phyloP scores from a whole-genome alignment of 2,329 filamentous ascomycete genomes.

The Ceratocystis eucalypticola region DNA sequence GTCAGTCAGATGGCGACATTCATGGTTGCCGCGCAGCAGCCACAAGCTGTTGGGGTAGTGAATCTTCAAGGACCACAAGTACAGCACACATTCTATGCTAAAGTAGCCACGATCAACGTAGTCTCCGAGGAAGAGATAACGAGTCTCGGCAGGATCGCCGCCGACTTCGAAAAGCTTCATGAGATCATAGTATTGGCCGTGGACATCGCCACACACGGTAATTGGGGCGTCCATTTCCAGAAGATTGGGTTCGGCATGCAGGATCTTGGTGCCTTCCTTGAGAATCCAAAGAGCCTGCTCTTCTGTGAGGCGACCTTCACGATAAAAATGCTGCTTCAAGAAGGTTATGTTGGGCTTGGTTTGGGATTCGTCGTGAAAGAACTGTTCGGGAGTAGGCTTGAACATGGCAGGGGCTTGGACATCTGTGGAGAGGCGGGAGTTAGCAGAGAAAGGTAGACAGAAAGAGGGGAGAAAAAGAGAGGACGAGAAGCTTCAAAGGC shows the following conservation, averaged over 20 bases:
- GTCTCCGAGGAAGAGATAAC: constrained; percentile 93
- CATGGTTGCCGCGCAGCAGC: constrained; percentile 94
- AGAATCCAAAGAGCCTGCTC: constrained; percentile 97
- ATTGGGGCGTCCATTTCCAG: constrained; percentile 99
- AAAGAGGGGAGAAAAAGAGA: constrained; percentile 14
- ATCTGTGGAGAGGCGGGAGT: constrained; percentile 42
- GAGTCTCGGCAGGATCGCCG: constrained; percentile 86
- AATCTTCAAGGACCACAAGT: constrained; percentile 96
- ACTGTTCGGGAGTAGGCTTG: constrained; percentile 85
- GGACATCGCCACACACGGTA: constrained; percentile 94
- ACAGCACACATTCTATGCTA: constrained; percentile 97
- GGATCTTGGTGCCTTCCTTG: constrained; percentile 69
- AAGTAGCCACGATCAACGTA: constrained; percentile 98
- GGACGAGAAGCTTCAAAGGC: not conserved
- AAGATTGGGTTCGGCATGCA: constrained; percentile 84
- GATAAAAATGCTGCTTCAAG: constrained; percentile 95
- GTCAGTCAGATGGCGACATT: constrained; percentile 96
- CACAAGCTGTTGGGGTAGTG: constrained; percentile 97
- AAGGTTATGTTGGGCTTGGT: constrained; percentile 86
- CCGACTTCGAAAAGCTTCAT: constrained; percentile 99
- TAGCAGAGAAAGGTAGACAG: not conserved
- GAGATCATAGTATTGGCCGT: constrained; percentile 97
- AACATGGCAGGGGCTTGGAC: constrained; percentile 94
- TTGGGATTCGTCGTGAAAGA: constrained; percentile 75
- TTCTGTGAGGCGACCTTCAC: constrained; percentile 90